Percentiles rank a stretch among this genome's conserved stretches.
phyloP scores from a whole-genome alignment of 176 grass and related monocot species.

The Dactylis glomerata region DNA sequence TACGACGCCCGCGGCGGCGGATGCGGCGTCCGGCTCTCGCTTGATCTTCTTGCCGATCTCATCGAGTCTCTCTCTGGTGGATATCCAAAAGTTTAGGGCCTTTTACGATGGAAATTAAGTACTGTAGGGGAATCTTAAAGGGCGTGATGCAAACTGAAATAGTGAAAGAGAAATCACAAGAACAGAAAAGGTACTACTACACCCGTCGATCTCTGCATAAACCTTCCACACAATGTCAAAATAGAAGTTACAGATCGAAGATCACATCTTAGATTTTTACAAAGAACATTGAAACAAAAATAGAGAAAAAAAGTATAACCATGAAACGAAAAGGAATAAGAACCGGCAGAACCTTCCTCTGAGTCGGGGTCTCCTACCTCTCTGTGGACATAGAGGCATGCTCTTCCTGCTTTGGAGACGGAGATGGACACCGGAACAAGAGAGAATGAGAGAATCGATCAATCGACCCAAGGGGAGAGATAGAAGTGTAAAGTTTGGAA shows the following conservation, averaged over 20 bases:
- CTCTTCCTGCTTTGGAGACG: slow-evolving; percentile 30
- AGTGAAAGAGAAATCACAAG: neutral
- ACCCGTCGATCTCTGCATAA: neutral
- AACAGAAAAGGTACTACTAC: neutral
- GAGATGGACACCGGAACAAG: neutral
- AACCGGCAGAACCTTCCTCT: neutral
- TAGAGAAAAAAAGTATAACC: neutral
- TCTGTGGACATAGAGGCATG: slow-evolving; percentile 93
- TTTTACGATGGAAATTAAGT: slow-evolving; percentile 11
- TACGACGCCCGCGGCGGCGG: neutral
- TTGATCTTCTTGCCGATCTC: slow-evolving; percentile 86
- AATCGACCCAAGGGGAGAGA: neutral
- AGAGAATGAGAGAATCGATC: neutral
- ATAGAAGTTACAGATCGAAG: neutral
- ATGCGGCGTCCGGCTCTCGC: slow-evolving; percentile 47
- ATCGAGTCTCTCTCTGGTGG: slow-evolving; percentile 58
- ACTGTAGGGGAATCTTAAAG: neutral
- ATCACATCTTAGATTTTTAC: neutral
- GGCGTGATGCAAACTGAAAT: neutral
- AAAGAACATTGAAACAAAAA: neutral
- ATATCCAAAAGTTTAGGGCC: slow-evolving; percentile 36
- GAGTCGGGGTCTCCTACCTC: slow-evolving; percentile 42
- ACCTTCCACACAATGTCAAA: neutral
- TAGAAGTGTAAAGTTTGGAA: slow-evolving; percentile 44
- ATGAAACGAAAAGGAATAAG: neutral